Base-by-base conservation (phyloP, 2,329 filamentous ascomycete species). In the Aspergillus intermedius region DNA sequence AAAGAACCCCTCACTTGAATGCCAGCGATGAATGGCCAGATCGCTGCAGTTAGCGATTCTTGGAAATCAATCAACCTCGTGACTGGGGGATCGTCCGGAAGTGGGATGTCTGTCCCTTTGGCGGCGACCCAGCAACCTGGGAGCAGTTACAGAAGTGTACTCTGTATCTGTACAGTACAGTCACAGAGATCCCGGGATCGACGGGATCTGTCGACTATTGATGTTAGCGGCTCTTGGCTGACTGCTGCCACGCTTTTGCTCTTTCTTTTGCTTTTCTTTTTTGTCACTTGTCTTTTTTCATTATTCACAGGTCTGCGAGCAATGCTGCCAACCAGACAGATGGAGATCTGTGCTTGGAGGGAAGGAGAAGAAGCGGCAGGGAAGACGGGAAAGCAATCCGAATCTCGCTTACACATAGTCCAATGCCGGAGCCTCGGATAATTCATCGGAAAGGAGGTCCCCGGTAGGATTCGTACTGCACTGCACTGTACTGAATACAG, bases 201-300 rank as follows among this genome's bases (percentile, higher is more conserved):
- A 65, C 64, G 51, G 57, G 64, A 67, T 67, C 63, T 60, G 61
- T 61, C 49, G 55, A 68, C 65, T 68, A 68, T 68, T 68, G 65
- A 60, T 61, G 58, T 66, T 65, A 62, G 64, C 58, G 54, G 52
- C 53, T 45, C 60, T 63, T 65, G 63, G 63, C 64, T 54, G 49
- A 48, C 45, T 53, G 53, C 56, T 57, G 57, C 57, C 58, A 60
- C 55, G 49, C 55, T 56, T 54, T 56, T 53, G 10, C 21, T 28
- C 7, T 28, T 28, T 28, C 34, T 10, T 13, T n/a, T 44, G 12
- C 13, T 17, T 30, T 12, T 44, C 21, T 12, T 7, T 37, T 37
- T 32, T 23, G 23, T 17, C 19, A 42, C 3, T 42, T 25, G 15
- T 15, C 40, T 12, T n/a, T 25, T 15, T 5, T 37, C 8, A 17